Evolutionary conservation across 2,329 filamentous ascomycete species (phyloP).

Genomic region (Xylariaceae sp.): DNA sequence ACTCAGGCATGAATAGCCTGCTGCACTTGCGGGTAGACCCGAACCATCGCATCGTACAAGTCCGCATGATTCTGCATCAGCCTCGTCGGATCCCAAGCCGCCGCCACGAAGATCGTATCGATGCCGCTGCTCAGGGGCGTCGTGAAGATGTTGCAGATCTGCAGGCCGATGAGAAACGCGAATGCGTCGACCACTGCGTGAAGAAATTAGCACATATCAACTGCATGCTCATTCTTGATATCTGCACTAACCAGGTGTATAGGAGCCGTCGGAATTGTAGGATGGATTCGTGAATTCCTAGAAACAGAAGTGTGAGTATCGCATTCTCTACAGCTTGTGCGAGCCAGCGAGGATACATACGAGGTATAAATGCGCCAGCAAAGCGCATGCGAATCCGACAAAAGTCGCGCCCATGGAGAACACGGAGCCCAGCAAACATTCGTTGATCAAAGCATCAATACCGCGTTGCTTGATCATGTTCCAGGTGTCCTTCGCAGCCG

Average conservation of each 20-base stretch:
- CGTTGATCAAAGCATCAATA: conserved; percentile 83
- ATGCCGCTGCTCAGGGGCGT: conserved; percentile 84
- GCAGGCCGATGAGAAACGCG: conserved; percentile 81
- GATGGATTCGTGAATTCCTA: conserved; percentile 27
- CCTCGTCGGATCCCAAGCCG: conserved; percentile 64
- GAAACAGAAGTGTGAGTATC: conserved; percentile 3
- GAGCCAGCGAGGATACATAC: conserved; percentile 47
- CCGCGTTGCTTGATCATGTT: conserved; percentile 83
- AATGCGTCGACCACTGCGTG: conserved; percentile 29
- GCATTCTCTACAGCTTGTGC: background rate
- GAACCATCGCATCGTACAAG: conserved; percentile 71
- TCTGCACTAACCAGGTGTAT: conserved; percentile 26
- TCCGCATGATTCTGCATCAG: conserved; percentile 77
- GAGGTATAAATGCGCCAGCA: conserved; percentile 86
- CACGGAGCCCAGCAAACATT: conserved; percentile 73
- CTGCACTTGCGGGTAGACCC: conserved; percentile 79
- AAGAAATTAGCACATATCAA: background rate
- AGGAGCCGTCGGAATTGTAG: conserved; percentile 26
- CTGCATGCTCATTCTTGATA: background rate
- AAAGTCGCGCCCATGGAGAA: conserved; percentile 56
- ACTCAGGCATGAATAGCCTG: conserved; percentile 62
- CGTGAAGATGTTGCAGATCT: conserved; percentile 85
- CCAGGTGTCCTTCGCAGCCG: conserved; percentile 86
- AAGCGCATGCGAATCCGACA: conserved; percentile 73
- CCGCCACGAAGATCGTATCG: conserved; percentile 84